Evolutionary conservation across 768 basidiomycete species (phyloP).

Genomic region (Phylloporus rhodoxanthus): DNA sequence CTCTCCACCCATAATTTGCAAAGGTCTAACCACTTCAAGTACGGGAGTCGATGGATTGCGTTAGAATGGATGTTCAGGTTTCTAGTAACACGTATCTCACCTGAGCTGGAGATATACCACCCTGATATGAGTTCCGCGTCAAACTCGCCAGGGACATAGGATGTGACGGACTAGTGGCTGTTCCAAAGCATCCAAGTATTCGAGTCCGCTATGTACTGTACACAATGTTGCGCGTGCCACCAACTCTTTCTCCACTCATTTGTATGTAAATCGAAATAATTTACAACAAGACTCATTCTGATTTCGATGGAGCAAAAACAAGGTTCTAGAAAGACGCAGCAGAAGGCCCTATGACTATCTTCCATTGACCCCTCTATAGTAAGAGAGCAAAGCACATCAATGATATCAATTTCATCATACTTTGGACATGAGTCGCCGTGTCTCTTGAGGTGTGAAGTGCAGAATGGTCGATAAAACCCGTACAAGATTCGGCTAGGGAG

Average conservation of each 20-base stretch:
- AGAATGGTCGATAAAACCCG: constrained; percentile 88
- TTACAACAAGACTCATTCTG: too few species aligned
- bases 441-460: constrained; percentile 93
- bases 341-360: not conserved
- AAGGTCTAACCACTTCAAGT: constrained; percentile 58
- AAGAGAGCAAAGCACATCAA: not conserved
- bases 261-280: too few species aligned
- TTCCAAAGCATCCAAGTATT: too few species aligned
- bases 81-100: constrained; percentile 33
- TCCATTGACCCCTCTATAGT: not conserved
- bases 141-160: constrained; percentile 64
- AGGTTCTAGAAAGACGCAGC: too few species aligned
- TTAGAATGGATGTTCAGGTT: not conserved
- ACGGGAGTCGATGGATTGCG: not conserved
- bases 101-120: constrained; percentile 58
- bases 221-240: too few species aligned
- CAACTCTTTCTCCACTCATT: too few species aligned
- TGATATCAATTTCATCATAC: constrained; percentile 38
- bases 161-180: not conserved
- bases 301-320: too few species aligned
- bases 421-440: constrained; percentile 82
- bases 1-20: constrained; percentile 58
- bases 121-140: constrained; percentile 69
- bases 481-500: constrained; percentile 73
- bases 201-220: too few species aligned